Percentiles rank a stretch among this genome's conserved stretches.
Conservation (phyloP, 495 filamentous ascomycete species). For the Emericellopsis terricola region DNA sequence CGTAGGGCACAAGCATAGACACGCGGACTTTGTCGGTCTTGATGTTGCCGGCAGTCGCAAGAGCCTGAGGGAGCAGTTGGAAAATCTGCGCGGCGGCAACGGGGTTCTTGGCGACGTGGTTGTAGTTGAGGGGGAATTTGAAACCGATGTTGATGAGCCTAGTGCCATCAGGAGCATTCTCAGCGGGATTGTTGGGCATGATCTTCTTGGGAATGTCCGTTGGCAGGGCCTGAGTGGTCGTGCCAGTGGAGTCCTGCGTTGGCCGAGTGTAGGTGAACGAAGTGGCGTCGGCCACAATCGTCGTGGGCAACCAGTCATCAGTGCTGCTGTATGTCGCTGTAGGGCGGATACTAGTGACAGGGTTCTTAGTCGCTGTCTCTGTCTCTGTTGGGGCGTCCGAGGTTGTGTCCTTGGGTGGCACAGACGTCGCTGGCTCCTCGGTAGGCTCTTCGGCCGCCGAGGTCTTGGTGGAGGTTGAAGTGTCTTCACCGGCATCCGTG, state of each 20-base stretch:
- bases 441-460: neutral
- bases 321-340: slow-evolving; percentile 22
- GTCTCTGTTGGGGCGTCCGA: neutral
- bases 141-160: slow-evolving; percentile 71
- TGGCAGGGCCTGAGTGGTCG: slow-evolving; percentile 29
- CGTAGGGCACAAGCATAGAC: slow-evolving; percentile 57
- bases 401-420: neutral
- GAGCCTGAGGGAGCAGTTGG: slow-evolving; percentile 53
- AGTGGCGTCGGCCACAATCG: slow-evolving; percentile 20
- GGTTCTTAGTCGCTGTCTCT: neutral
- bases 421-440: neutral
- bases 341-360: slow-evolving; percentile 17
- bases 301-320: slow-evolving; percentile 23
- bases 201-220: slow-evolving; percentile 57
- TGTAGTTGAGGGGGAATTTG: slow-evolving; percentile 58
- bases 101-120: slow-evolving; percentile 51
- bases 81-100: slow-evolving; percentile 78
- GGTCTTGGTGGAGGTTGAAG: neutral
- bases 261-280: slow-evolving; percentile 11
- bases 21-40: slow-evolving; percentile 36
- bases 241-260: slow-evolving; percentile 6
- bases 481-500: neutral
- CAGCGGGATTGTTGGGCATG: slow-evolving; percentile 27
- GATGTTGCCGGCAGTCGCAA: slow-evolving; percentile 46
- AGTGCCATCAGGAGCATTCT: slow-evolving; percentile 36